Conservation (phyloP, 2,329 filamentous ascomycete genomes). For the Penicillium sp. region DNA sequence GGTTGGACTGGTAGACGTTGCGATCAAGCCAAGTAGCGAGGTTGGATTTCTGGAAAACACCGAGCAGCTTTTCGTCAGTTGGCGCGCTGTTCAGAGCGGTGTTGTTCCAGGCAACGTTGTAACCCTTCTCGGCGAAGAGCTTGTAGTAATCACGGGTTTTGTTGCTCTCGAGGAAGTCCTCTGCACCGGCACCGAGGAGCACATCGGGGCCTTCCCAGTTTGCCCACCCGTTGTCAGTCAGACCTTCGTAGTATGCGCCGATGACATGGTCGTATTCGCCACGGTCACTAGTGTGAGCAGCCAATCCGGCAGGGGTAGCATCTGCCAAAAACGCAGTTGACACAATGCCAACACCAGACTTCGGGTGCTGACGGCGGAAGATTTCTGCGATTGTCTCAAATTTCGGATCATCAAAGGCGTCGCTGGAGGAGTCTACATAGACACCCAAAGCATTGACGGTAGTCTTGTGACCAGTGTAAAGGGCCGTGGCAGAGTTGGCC, state of each 20-base stretch:
- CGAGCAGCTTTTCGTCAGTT: slow-evolving; percentile 64
- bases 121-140: slow-evolving; percentile 69
- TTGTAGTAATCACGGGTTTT: slow-evolving; percentile 61
- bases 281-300: slow-evolving; percentile 69
- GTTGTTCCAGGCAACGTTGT: slow-evolving; percentile 71
- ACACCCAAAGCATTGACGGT: slow-evolving; percentile 79
- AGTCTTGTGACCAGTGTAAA: slow-evolving; percentile 81
- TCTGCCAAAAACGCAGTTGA: slow-evolving; percentile 74
- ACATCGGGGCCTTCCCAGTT: slow-evolving; percentile 72
- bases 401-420: slow-evolving; percentile 78
- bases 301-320: slow-evolving; percentile 74
- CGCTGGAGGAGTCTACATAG: slow-evolving; percentile 72
- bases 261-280: slow-evolving; percentile 68
- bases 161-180: slow-evolving; percentile 72
- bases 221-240: slow-evolving; percentile 80
- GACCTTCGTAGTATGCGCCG: slow-evolving; percentile 71
- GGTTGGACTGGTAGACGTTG: slow-evolving; percentile 72
- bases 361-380: slow-evolving; percentile 64
- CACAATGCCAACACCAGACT: slow-evolving; percentile 62
- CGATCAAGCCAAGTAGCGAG: slow-evolving; percentile 84
- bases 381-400: slow-evolving; percentile 74
- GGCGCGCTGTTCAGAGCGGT: slow-evolving; percentile 62
- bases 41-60: slow-evolving; percentile 72
- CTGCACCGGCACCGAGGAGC: slow-evolving; percentile 77
- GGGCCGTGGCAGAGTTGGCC: slow-evolving; percentile 77